Evolutionary conservation across 2,329 filamentous ascomycete species (phyloP).

Genomic region (Coniella vitis): DNA sequence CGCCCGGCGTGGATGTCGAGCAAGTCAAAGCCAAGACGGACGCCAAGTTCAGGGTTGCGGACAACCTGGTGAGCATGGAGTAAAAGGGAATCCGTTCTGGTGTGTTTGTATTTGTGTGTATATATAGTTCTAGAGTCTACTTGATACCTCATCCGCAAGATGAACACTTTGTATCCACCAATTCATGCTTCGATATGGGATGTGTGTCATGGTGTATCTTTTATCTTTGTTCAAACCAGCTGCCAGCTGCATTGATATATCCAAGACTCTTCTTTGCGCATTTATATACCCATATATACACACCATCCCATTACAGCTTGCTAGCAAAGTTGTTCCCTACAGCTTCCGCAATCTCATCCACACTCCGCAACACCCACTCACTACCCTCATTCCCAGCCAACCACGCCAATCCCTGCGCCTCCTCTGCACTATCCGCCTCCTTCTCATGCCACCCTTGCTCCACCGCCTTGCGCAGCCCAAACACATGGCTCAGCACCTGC

Average conservation of each 20-base stretch:
- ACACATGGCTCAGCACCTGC: constrained; percentile 75
- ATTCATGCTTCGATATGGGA: too few relatives aligned
- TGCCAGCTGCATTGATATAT: too few relatives aligned
- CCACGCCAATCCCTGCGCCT: constrained; percentile 32
- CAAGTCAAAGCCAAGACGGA: constrained; percentile 64
- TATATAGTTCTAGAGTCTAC: not conserved
- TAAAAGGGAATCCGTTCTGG: constrained; percentile 15
- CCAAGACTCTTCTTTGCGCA: not conserved
- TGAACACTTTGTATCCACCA: too few relatives aligned
- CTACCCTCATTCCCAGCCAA: constrained; percentile 39
- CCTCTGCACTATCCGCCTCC: constrained; percentile 22
- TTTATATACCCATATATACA: not conserved
- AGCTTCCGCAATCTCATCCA: constrained; percentile 38
- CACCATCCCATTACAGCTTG: constrained; percentile 20
- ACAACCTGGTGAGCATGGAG: constrained; percentile 45
- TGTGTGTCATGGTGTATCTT: too few relatives aligned
- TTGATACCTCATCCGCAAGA: too few relatives aligned
- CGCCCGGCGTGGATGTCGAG: constrained; percentile 61
- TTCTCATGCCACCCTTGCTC: constrained; percentile 29
- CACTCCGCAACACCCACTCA: constrained; percentile 38
- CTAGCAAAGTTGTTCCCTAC: constrained; percentile 37
- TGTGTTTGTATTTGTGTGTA: not conserved
- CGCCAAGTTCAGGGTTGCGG: constrained; percentile 57
- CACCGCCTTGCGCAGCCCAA: constrained; percentile 69
- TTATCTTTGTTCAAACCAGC: too few relatives aligned